phyloP scores from a whole-genome alignment of 257 asterid genomes.

The Nicotiana attenuata region DNA sequence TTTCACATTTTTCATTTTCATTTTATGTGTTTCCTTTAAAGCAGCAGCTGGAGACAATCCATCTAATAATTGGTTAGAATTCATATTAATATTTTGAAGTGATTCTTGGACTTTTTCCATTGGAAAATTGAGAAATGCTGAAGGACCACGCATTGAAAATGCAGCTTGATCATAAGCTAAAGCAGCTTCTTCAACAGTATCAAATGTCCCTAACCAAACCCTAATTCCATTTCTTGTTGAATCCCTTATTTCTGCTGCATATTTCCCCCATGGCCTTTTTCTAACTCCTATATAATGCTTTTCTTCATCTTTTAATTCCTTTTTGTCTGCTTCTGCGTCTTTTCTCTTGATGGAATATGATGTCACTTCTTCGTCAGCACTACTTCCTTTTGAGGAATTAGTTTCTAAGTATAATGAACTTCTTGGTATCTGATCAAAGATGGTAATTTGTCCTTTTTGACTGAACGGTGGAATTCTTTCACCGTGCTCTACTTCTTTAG shows the following conservation, averaged over 20 bases:
- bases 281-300: constrained; percentile 35
- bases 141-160: constrained; percentile 31
- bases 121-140: constrained; percentile 31
- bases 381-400: neutral
- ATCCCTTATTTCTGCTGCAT: constrained; percentile 46
- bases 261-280: constrained; percentile 48
- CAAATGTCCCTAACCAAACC: constrained; percentile 55
- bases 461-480: too few species aligned
- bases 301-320: constrained; percentile 9
- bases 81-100: constrained; percentile 19
- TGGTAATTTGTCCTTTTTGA: too few species aligned
- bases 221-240: constrained; percentile 38
- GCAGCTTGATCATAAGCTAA: constrained; percentile 51
- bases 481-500: neutral
- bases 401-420: neutral
- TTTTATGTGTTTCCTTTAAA: constrained; percentile 29
- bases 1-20: neutral
- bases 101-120: constrained; percentile 27
- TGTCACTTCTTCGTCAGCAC: neutral
- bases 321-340: constrained; percentile 7
- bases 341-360: constrained; percentile 23
- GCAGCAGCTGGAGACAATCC: constrained; percentile 24
- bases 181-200: constrained; percentile 36
- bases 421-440: neutral
- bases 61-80: neutral